Base-by-base conservation (phyloP, 129 eudicot genomes). In the Flaveria bidentis region DNA sequence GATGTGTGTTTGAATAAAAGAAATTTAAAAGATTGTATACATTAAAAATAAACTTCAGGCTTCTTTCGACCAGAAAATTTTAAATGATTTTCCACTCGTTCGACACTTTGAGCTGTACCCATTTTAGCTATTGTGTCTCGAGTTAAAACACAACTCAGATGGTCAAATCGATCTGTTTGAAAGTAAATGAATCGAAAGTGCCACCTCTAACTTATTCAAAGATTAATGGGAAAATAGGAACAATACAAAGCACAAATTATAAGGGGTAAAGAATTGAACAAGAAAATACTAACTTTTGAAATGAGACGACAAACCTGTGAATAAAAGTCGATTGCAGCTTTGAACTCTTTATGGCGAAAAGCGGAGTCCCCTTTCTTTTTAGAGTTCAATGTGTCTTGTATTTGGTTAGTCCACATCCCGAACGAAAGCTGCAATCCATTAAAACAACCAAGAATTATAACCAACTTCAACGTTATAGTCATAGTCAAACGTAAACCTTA, bases 401-500 rank as follows among this genome's bases (percentile, higher is more conserved):
- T 81, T 83, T 93, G 98, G 72, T 90, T 84, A 67, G 98, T 93
- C 98, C 98, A 93, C 97, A 90, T 90, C 81, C 89, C 92, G 77
- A 93, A 93, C 0, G 98, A 93, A 20, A 93, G 96, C 96, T 92
- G 89, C 82, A 79, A 50, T 5, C 47, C 69, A 58, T 51, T 9
- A 12, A 75, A 62, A 47, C 74, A 44, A 17, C 22, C 30, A 69
- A 55, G 17, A 45, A 77, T 9, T 45, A 76, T 51, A 9, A 8
- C 26, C 39, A 22, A 39, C 51, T 56, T 75, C 63, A 23, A 77
- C 42, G 30, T 78, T 64, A 78, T 44, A 12, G 50, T 41, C 60
- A 77, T 1, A 61, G 67, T 62, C 68, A 28, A 62, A 62, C 68
- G 28, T 26, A 36, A 62, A 62, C 41, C 68, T 15, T 30, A 58